A percentile compares a stretch with the other conserved stretches of the same genome.
These are phyloP conservation scores for Macroventuria anomochaeta DNA, from an alignment of 2,329 filamentous ascomycete species.

Conservation along the genomic window DNA sequence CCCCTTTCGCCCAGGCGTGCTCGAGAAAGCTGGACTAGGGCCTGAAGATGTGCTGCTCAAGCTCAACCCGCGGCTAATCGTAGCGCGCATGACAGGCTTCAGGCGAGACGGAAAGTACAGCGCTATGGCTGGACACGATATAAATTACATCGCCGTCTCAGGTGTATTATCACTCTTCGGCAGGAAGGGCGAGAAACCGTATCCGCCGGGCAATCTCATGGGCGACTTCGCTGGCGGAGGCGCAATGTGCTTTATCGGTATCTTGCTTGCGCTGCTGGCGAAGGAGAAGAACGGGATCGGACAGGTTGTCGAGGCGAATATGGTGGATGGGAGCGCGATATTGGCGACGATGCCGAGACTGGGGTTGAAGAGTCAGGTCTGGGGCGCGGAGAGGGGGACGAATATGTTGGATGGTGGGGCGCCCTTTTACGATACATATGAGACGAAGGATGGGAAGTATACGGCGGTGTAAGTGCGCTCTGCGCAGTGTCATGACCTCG, in stretches of 20 bases:
- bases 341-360: constrained; percentile 80
- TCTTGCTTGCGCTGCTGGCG: constrained; percentile 78
- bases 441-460: constrained; percentile 77
- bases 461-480: constrained; percentile 69
- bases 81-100: constrained; percentile 89
- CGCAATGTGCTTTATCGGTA: constrained; percentile 78
- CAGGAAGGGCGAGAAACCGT: constrained; percentile 70
- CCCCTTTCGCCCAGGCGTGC: constrained; percentile 87
- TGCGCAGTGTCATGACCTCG: neutral
- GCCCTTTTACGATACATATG: constrained; percentile 90
- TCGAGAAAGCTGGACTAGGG: constrained; percentile 81
- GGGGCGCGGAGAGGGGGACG: constrained; percentile 69
- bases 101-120: constrained; percentile 84
- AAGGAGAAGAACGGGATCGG: constrained; percentile 70
- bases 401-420: constrained; percentile 85
- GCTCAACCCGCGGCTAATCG: constrained; percentile 76
- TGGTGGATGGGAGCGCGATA: constrained; percentile 89
- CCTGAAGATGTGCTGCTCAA: constrained; percentile 69
- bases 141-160: constrained; percentile 92
- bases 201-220: constrained; percentile 81
- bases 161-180: constrained; percentile 82
- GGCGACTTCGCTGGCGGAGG: constrained; percentile 93
- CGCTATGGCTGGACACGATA: constrained; percentile 91
- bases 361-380: constrained; percentile 66
- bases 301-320: constrained; percentile 93